Evolutionary conservation across 2,329 filamentous ascomycete species (phyloP).

Genomic region (Dothistroma septosporum): DNA sequence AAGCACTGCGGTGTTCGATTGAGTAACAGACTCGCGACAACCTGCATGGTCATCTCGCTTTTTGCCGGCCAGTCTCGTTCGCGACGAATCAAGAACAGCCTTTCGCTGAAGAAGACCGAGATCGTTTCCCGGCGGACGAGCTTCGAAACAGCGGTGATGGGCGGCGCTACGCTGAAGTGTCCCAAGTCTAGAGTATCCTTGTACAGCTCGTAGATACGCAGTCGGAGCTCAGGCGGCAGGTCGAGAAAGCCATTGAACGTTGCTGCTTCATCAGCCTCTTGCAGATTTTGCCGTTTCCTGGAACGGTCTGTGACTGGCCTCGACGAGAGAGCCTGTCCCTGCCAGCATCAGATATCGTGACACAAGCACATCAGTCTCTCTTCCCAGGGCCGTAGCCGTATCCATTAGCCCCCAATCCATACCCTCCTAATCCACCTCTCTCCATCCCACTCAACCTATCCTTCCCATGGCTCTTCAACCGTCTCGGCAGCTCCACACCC

Average conservation of each 20-base stretch:
- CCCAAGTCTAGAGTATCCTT: background rate
- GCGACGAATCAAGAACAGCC: background rate
- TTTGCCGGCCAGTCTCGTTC: background rate
- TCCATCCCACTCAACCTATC: slow-evolving; percentile 45
- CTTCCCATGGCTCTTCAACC: slow-evolving; percentile 54
- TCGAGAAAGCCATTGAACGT: background rate
- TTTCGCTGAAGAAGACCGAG: background rate
- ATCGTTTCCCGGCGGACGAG: background rate
- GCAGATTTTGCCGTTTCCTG: background rate
- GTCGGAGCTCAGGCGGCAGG: background rate
- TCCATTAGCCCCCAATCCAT: slow-evolving; percentile 37
- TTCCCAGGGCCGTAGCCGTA: slow-evolving; percentile 41
- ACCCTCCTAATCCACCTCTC: slow-evolving; percentile 40
- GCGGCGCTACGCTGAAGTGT: background rate
- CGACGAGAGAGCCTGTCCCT: too few relatives aligned
- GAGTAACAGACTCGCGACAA: background rate
- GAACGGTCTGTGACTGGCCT: background rate
- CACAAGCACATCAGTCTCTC: slow-evolving; percentile 35
- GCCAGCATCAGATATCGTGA: too few relatives aligned
- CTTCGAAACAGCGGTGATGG: background rate
- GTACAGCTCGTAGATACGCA: background rate
- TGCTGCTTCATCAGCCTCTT: background rate
- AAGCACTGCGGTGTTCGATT: background rate
- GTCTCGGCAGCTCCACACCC: slow-evolving; percentile 49
- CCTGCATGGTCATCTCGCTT: background rate